Conservation (phyloP, 2,329 filamentous ascomycete genomes). For the Penicillium olsonii region DNA sequence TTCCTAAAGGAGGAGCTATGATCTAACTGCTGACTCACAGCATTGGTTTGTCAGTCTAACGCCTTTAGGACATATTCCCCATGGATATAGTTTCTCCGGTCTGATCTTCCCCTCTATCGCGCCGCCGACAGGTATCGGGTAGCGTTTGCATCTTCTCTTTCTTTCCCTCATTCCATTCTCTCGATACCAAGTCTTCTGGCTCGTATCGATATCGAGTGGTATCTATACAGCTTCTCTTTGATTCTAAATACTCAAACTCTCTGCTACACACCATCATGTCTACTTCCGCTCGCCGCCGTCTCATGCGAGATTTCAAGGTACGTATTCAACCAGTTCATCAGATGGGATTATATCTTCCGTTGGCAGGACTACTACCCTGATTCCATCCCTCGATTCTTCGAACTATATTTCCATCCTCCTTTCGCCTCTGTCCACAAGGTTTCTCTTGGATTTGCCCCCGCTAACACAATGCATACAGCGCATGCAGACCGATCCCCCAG, state of each 20-base stretch:
- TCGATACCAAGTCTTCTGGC: background rate
- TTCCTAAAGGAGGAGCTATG: slow-evolving; percentile 15
- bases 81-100: slow-evolving; percentile 18
- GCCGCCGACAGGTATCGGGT: background rate
- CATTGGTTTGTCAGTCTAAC: background rate
- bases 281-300: slow-evolving; percentile 87
- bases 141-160: background rate
- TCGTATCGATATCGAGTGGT: background rate
- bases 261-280: slow-evolving; percentile 61
- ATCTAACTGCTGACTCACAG: slow-evolving; percentile 12
- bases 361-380: background rate
- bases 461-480: slow-evolving; percentile 59
- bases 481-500: slow-evolving; percentile 98
- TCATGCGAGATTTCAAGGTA: slow-evolving; percentile 99
- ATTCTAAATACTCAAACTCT: background rate
- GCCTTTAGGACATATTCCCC: slow-evolving; percentile 16
- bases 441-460: slow-evolving; percentile 6
- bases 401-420: background rate
- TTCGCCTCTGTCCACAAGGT: background rate
- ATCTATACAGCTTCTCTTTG: background rate
- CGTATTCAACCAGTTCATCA: slow-evolving; percentile 25
- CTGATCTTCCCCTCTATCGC: slow-evolving; percentile 18
- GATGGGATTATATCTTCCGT: background rate
- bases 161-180: background rate
- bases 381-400: too few species aligned